Evolutionary conservation across 1,284 basidiomycete species (phyloP).

Genomic region (Psilocybe mexicana): DNA sequence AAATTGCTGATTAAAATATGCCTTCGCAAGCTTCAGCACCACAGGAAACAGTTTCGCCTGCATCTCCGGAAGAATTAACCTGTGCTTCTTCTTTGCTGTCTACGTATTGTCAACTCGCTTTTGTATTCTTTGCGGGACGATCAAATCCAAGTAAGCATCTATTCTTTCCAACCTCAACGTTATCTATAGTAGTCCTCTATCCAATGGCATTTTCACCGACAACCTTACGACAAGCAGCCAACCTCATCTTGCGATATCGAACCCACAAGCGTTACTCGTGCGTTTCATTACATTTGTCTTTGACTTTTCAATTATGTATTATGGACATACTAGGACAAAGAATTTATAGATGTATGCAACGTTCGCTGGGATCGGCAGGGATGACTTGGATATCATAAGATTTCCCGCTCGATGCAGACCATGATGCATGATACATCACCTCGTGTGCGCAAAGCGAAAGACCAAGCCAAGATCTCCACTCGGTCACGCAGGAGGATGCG

Average conservation of each 20-base stretch:
- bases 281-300: background rate
- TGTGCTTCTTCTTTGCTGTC: background rate
- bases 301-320: background rate
- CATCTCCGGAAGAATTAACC: background rate
- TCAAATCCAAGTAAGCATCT: background rate
- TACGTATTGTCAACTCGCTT: background rate
- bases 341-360: background rate
- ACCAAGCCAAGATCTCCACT: too few relatives aligned
- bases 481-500: too few relatives aligned
- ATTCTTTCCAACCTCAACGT: background rate
- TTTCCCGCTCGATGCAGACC: too few relatives aligned
- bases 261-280: background rate
- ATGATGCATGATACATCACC: too few relatives aligned
- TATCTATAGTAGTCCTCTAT: background rate
- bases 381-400: too few relatives aligned
- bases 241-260: background rate
- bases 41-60: too few relatives aligned
- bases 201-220: conserved; percentile 4
- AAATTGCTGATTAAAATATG: too few relatives aligned
- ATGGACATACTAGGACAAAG: background rate
- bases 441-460: too few relatives aligned
- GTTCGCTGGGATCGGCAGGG: background rate
- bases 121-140: background rate
- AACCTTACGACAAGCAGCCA: background rate
- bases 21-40: too few relatives aligned